Base-by-base conservation (phyloP, 2,329 filamentous ascomycete genomes). In the Pseudomassariella vexata region DNA sequence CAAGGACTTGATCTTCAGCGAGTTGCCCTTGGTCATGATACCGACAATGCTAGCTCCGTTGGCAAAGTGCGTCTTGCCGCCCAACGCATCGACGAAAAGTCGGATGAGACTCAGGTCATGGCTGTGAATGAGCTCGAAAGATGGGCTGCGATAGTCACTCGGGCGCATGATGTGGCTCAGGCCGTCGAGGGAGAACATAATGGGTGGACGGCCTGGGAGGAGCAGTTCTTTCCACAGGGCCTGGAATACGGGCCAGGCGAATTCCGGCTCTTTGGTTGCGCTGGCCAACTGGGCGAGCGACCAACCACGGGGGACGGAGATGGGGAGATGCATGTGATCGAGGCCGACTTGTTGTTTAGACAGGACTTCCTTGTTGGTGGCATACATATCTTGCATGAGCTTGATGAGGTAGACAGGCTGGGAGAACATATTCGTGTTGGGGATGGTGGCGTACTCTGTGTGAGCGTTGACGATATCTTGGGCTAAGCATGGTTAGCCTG, bases 41-140 rank as follows among this genome's bases (percentile, higher is more conserved):
- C 77, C 89, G 22, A 95, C 61, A 35, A 95, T 60, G 38, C 84
- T 75, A 37, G 87, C 89, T 41, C 90, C 90, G 55, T 90, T 90
- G 31, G 68, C 62, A 28, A 82, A 65, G 14, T 47, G 44, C 19
- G 57, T 61, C 52, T 59, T 62, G 36, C 82, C 82, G 18, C 73
- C 73, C 18, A 96, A 70, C 35, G 83, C 73, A 31, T 83, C 77
- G 38, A 83, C 59, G 58, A 94, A 94, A 44, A 84, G 73, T 35
- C 78, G 72, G 32, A 94, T 68, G 15, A 95, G 68, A 16, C 75
- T 68, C 19, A 98, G 71, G 50, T 96, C 84, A 60, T 94, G 86
- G 18, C 88, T 73, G 65, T 98, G 92, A 41, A 98, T 82, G 10
- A 68, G 69, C 40, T 85, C 73, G 48, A 76, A 83, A 16, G 82